These are phyloP conservation scores for Acacia pycnantha DNA, from an alignment of 331 rosid species.

Conservation along the genomic window DNA sequence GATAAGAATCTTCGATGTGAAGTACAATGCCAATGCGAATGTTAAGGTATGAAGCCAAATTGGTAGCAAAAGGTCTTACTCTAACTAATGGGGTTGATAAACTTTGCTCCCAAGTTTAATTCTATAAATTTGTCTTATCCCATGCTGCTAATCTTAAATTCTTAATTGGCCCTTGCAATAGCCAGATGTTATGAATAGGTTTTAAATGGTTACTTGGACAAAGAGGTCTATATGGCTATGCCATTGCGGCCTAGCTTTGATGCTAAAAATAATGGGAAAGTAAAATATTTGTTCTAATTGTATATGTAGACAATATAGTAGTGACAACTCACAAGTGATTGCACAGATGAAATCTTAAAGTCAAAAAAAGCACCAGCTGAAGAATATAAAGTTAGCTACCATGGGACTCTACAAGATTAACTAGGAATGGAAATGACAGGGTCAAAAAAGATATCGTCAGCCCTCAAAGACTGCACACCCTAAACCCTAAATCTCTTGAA, in stretches of 20 bases:
- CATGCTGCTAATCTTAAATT: not conserved
- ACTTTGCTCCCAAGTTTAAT: not conserved
- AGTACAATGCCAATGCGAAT: not conserved
- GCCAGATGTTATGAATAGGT: not conserved
- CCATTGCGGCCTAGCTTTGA: not conserved
- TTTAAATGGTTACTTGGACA: not conserved
- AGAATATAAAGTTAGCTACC: not conserved
- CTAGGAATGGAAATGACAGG: not conserved
- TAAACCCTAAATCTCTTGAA: not conserved
- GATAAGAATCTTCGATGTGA: not conserved
- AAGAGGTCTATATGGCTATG: not conserved
- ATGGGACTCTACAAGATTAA: not conserved
- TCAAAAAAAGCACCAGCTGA: not conserved
- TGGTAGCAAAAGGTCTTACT: not conserved
- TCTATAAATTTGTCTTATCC: no score
- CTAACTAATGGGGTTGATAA: not conserved
- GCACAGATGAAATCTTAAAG: not conserved
- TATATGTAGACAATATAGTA: no score
- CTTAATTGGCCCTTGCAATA: not conserved
- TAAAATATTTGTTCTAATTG: not conserved
- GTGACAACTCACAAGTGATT: not conserved
- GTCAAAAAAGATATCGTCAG: not conserved
- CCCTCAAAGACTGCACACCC: not conserved
- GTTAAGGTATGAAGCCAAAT: not conserved
- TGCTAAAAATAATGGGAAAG: not conserved